Percentiles rank a stretch among this genome's conserved stretches.
Conservation (phyloP, 768 basidiomycete genomes). For the Pilatotrama ljubarskyi region DNA sequence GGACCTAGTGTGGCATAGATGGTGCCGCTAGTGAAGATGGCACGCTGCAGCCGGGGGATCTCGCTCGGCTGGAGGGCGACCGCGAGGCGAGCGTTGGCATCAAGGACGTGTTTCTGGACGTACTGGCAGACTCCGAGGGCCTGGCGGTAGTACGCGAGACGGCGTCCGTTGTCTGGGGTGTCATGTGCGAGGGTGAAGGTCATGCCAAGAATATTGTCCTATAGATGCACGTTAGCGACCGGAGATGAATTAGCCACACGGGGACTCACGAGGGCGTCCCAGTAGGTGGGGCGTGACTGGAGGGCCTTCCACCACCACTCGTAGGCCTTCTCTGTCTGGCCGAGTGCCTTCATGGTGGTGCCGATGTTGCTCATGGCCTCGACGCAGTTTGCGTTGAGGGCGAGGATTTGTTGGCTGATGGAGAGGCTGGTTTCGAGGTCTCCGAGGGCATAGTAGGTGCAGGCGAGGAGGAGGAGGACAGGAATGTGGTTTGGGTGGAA, state of each 20-base stretch:
- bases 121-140: conserved; percentile 37
- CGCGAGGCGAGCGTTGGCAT: conserved; percentile 24
- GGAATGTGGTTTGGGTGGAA: conserved; percentile 37
- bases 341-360: conserved; percentile 36
- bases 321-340: conserved; percentile 35
- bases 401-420: conserved; percentile 37
- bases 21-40: conserved; percentile 44
- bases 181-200: conserved; percentile 28
- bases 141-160: conserved; percentile 25
- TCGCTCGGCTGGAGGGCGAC: conserved; percentile 32
- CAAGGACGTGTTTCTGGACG: conserved; percentile 32
- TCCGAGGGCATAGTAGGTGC: conserved; percentile 37
- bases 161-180: conserved; percentile 7
- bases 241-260: not conserved
- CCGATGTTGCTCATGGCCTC: conserved; percentile 47
- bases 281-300: conserved; percentile 32
- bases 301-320: conserved; percentile 45
- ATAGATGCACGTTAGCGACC: conserved; percentile 9
- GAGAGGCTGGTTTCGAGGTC: conserved; percentile 32
- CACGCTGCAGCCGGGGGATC: conserved; percentile 45
- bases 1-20: conserved; percentile 34
- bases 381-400: conserved; percentile 29
- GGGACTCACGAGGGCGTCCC: conserved; percentile 35
- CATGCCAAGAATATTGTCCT: conserved; percentile 39
- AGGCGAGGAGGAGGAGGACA: conserved; percentile 37